Evolutionary conservation across 495 filamentous ascomycete genomes (phyloP), one percentile per base, ranked within the genome.

Genomic region (Articulospora tetracladia): DNA sequence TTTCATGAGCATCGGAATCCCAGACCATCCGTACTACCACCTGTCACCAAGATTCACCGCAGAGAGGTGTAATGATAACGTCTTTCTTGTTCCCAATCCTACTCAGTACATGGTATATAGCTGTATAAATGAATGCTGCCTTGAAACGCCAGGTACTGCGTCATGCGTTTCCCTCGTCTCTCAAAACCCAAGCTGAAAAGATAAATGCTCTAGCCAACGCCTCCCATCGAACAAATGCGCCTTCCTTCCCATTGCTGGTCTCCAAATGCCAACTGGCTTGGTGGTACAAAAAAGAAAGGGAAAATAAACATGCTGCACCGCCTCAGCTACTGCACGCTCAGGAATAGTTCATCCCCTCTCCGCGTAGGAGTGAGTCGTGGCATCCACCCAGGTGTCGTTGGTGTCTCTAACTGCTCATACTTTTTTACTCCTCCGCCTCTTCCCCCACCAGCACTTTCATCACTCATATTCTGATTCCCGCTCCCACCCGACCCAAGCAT

Each of bases 341-440:
- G 65, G 60, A 71, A 72, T 52, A 79, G 63, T 57, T 78, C 76
- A 48, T 76, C 74, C 12, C 77, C 76, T 46, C 72, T 69, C 61
- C 75, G 69, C 48, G 74, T 78, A 8, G 77, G 77, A 60, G 76
- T 79, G 62, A 79, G 51, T 63, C 73, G 69, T n/a, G 79, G 77
- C 60, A 75, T 68, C 78, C 79, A 83, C 1, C 71, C 76, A 0
- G 79, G 79, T 36, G 79, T 82, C 17, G 66, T 68, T 1, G 80
- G 78, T 41, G 76, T 60, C 24, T 59, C 57, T 8, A 49, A 56
- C 23, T 44, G 48, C 59, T 60, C 60, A 44, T 57, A 52, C 28
- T 23, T 27, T 24, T 30, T n/a, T 30, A 3, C 55, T 17, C 12
- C 50, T 27, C n/a, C 55, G 24, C 30, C 27, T 24, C 34, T 22